Percentiles rank a stretch among this genome's conserved stretches.
Conservation (phyloP, 805 yeast genomes). For the Suhomyces vadensis region DNA sequence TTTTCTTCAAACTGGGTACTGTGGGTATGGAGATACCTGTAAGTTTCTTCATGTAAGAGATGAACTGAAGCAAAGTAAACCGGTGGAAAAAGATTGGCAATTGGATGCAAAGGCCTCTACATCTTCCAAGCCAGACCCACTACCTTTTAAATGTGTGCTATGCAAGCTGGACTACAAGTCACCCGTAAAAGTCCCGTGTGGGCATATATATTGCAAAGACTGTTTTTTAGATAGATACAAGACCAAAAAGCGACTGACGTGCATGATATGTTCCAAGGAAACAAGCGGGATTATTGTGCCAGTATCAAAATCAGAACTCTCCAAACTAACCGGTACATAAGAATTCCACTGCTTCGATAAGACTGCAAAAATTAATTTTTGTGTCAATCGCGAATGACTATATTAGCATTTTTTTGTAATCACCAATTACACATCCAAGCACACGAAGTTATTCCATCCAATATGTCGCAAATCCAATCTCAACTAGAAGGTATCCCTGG, state of each 20-base stretch:
- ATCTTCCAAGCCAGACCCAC: constrained; percentile 18
- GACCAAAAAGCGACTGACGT: constrained; percentile 38
- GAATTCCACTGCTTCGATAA: neutral
- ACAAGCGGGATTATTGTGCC: constrained; percentile 63
- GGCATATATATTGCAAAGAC: constrained; percentile 61
- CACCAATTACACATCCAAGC: neutral
- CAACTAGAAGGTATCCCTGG: constrained; percentile 50
- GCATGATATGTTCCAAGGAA: constrained; percentile 59
- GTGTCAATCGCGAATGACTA: constrained; percentile 1
- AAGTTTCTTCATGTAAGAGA: constrained; percentile 91
- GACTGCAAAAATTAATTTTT: constrained; percentile 2
- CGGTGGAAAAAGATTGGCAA: constrained; percentile 72
- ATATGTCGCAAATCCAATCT: constrained; percentile 16
- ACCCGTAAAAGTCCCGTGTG: constrained; percentile 62
- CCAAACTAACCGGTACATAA: constrained; percentile 4
- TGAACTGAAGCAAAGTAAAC: constrained; percentile 72
- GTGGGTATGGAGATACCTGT: constrained; percentile 97
- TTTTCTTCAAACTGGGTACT: constrained; percentile 84
- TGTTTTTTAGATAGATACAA: constrained; percentile 56
- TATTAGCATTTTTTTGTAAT: neutral
- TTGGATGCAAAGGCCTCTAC: constrained; percentile 19
- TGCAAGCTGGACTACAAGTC: constrained; percentile 55
- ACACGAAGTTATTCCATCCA: too few species aligned
- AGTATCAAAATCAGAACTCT: constrained; percentile 35
- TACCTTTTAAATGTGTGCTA: constrained; percentile 63